phyloP scores from a whole-genome alignment of 805 yeast species.

The Candida insectalens region DNA sequence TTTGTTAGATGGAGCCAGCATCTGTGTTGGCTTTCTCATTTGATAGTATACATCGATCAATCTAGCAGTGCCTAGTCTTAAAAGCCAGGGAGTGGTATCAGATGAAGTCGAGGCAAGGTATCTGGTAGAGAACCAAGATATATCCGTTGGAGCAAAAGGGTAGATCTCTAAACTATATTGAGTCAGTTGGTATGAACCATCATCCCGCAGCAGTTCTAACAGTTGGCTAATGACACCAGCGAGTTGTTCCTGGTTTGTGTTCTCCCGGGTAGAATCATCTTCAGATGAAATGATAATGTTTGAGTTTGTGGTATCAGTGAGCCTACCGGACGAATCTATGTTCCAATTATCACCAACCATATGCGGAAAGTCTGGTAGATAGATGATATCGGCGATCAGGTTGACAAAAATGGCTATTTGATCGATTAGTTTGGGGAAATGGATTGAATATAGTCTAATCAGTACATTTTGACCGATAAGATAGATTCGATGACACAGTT shows the following conservation, averaged over 20 bases:
- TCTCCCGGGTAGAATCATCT: no score
- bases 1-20: no score
- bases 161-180: no score
- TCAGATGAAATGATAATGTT: no score
- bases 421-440: conserved; percentile 30
- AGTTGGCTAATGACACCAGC: no score
- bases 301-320: background rate
- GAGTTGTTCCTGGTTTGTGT: no score
- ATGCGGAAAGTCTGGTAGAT: conserved; percentile 17
- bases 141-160: no score
- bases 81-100: background rate
- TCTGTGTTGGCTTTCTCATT: no score
- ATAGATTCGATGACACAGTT: conserved; percentile 28
- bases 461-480: conserved; percentile 29
- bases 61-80: conserved; percentile 23
- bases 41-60: conserved; percentile 25
- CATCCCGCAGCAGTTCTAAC: no score
- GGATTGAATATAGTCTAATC: conserved; percentile 28
- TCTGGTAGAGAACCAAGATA: no score
- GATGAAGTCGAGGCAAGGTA: no score
- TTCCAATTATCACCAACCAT: conserved; percentile 20
- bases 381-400: conserved; percentile 31
- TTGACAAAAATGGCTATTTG: conserved; percentile 38
- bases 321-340: conserved; percentile 3
- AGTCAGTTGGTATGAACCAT: no score